Base-by-base conservation (phyloP, 1,284 basidiomycete species). In the Ustilago bromivora region DNA sequence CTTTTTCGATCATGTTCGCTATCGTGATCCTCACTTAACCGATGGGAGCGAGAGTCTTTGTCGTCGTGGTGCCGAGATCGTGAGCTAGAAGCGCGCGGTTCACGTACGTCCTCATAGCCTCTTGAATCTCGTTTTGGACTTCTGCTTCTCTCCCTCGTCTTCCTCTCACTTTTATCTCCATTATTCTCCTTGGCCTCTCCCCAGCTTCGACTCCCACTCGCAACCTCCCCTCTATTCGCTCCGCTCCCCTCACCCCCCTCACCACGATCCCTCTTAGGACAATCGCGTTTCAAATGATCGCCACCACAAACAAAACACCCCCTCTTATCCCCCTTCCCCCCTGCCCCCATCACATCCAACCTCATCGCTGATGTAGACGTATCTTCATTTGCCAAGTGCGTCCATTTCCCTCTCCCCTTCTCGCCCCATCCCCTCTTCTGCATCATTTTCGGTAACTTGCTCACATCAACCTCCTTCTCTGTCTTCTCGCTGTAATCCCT, bases 381-480 rank as follows among this genome's bases (percentile, higher is more conserved):
- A 86, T 99, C 96, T 88, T 99, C 94, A 83, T 96, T 95, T 47
- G 94, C 88, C 78, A 99, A 88, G 88, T 99, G 96, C 19, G 70
- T 80, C 78, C 62, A 99, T 88, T 88, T 96, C 56, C 94, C 95
- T 63, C 93, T 90, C 81, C 93, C 91, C 68, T 93, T 91, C 87
- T 95, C 96, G 57, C 97, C 97, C 86, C 95, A 99, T 88, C 98
- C 92, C 87, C 92, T 92, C 81, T 97, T 95, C 88, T 99, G 97
- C 95, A 99, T 96, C 71, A 98, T 93, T 87, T 93, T 90, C 9
- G 97, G 97, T 47, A 99, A 89, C 73, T 93, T 80, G 8, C 92
- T 92, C 49, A 96, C 91, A 85, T 98, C 95, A 4, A 79, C 72
- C 0, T 93, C 92, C 28, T 92, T 93, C 85, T 92, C 91, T 4